Percentiles rank a stretch among this genome's conserved stretches.
phyloP scores from a whole-genome alignment of 2,329 filamentous ascomycete species.

The Fusarium continuum region DNA sequence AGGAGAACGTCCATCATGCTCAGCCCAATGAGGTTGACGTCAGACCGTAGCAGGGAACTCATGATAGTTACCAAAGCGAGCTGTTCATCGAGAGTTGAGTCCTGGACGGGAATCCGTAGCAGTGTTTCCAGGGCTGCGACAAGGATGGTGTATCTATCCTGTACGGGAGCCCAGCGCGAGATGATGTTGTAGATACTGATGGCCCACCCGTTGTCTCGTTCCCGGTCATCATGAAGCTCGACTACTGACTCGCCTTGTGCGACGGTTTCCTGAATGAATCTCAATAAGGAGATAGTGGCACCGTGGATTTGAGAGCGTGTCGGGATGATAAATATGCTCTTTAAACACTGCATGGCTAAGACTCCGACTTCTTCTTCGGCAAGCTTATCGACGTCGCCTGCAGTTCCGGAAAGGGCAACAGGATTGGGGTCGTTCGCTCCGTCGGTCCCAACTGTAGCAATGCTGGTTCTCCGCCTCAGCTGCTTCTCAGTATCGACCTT shows the following conservation, averaged over 20 bases:
- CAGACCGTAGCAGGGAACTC: conserved; percentile 82
- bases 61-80: conserved; percentile 80
- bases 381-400: conserved; percentile 86
- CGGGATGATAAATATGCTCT: conserved; percentile 84
- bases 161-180: conserved; percentile 89
- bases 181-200: conserved; percentile 82
- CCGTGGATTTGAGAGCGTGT: conserved; percentile 83
- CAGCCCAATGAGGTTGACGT: conserved; percentile 92
- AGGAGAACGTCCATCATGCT: conserved; percentile 96
- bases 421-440: conserved; percentile 70
- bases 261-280: conserved; percentile 74
- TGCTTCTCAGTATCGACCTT: conserved; percentile 72
- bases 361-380: conserved; percentile 90
- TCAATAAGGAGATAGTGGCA: conserved; percentile 77
- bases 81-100: conserved; percentile 77
- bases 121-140: conserved; percentile 83
- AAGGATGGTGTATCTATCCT: conserved; percentile 91
- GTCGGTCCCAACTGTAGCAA: conserved; percentile 75
- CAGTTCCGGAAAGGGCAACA: conserved; percentile 79
- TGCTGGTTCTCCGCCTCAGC: conserved; percentile 76
- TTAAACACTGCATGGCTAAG: conserved; percentile 84
- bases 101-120: conserved; percentile 71
- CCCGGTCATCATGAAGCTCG: conserved; percentile 53
- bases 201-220: conserved; percentile 74
- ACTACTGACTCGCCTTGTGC: conserved; percentile 63